phyloP scores from a whole-genome alignment of 345 rosid species.

The Trapa bicornis region DNA sequence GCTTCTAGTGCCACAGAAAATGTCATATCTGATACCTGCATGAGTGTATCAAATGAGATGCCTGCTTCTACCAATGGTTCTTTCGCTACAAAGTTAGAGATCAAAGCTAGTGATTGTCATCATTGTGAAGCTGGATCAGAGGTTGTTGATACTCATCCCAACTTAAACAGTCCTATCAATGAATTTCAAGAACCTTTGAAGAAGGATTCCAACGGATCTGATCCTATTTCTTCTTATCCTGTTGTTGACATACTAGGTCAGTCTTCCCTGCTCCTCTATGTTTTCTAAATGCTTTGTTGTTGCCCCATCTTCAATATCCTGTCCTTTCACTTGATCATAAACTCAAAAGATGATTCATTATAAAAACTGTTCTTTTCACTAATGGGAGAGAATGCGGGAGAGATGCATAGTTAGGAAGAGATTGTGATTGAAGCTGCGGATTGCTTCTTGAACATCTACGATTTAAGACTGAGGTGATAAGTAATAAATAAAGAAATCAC shows the following conservation, averaged over 20 bases:
- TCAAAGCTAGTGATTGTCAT: slow-evolving; percentile 34
- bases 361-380: neutral
- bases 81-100: slow-evolving; percentile 53
- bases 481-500: no score
- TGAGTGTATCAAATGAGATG: slow-evolving; percentile 1
- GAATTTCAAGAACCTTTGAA: slow-evolving; percentile 24
- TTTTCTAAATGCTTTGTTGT: neutral
- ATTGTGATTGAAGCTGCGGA: no score
- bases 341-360: neutral
- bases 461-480: no score
- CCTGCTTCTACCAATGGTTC: slow-evolving; percentile 5
- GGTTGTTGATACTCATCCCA: slow-evolving; percentile 24
- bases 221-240: slow-evolving; percentile 29
- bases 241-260: slow-evolving; percentile 41
- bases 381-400: neutral
- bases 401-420: no score
- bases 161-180: slow-evolving; percentile 23
- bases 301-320: neutral
- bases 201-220: slow-evolving; percentile 8
- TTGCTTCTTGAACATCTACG: no score
- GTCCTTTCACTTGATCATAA: neutral
- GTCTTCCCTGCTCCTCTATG: neutral
- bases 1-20: slow-evolving; percentile 20
- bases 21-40: slow-evolving; percentile 10
- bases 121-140: slow-evolving; percentile 18